Base-by-base conservation (phyloP, 768 basidiomycete species). In the Cubamyces lactineus region DNA sequence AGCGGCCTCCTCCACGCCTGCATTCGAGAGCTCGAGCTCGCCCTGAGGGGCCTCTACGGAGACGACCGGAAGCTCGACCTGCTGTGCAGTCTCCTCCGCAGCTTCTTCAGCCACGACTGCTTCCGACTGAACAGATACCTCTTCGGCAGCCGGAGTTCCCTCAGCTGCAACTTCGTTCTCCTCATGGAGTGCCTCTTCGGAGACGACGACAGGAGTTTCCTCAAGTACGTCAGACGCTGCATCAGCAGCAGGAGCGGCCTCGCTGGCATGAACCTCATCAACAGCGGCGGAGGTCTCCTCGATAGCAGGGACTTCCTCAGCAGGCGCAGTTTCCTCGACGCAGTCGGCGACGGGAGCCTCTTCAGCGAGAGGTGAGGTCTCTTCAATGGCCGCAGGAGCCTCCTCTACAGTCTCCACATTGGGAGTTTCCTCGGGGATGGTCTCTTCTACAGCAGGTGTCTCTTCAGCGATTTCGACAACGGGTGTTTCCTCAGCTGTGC, bases 21-120 rank as follows among this genome's bases (percentile, higher is more conserved):
- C 49, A 30, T 40, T 49, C 16, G 42, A 24, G 17, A 46, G 28
- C 24, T 43, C 57, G 24, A 59, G 47, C 19, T 61, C 66, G 41
- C 61, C 56, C 26, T 61, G 34, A 13, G 47, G 59, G 4, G 58
- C 51, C 8, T 59, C 64, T n/a, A 56, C 34, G 5, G 62, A 50
- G 26, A 60, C 60, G 19, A 54, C 53, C 9, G 59, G 56, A 16
- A 59, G 34, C n/a, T 55, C 57, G 26, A 56, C 26, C 48, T 40
- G 45, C 13, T 48, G 40, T 17, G 16, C 38, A 28, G 40, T 24
- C 45, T 40, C 50, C 1, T 34, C 30, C 13, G 30, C 23, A 0
- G 30, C 53, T 3, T 62, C 64, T 13, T 15, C 50, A 21, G 16
- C 41, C 16, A 21, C 51, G 39, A 43, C 15, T 3, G n/a, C 46